Base-by-base conservation (phyloP, 352 stramenopile genomes). In the Globisporangium megalacanthum region DNA sequence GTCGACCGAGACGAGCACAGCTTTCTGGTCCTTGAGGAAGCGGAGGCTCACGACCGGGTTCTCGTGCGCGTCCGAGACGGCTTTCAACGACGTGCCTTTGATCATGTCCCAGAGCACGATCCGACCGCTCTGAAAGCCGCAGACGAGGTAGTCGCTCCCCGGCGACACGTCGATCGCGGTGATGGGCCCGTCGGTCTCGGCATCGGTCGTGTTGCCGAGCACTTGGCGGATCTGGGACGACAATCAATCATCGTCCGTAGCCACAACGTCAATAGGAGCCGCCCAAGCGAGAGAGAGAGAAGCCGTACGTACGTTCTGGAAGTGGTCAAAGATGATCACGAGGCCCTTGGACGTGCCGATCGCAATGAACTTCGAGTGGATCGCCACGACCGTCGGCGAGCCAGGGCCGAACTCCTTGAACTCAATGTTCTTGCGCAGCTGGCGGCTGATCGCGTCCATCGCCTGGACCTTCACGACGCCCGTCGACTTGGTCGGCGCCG, bases 61-160 rank as follows among this genome's bases (percentile, higher is more conserved):
- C 66, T 97, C 89, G 33, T 95, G 78, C 1, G 83, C 83, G 61
- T 98, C 92, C n/a, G 79, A 80, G 2, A 98, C 83, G 13, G 75
- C 84, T 64, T 97, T 97, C 3, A 98, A 72, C 8, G 89, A 80
- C 33, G 79, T 88, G 36, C 94, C 95, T 58, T 96, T 95, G 51
- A 98, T 97, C 68, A 97, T 94, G 77, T 99, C 96, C 96, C 96
- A 99, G 1, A 99, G 66, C 49, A 98, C 89, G 52, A 99, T 88
- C 9, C 79, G 79, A 33, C 96, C 96, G 49, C 85, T 94, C 46
- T 94, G 87, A 65, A 97, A 98, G 10, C 96, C 96, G 48, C 90
- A 96, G 22, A 97, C 75, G 6, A 98, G 68, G 61, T 92, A 92
- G 66, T 98, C 92, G 51, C 89, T 79, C 69, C 89, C 69, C 51